A percentile compares a stretch with the other conserved stretches of the same genome.
phyloP scores from a whole-genome alignment of 768 basidiomycete genomes.

The Leccinum fibrillosum region DNA sequence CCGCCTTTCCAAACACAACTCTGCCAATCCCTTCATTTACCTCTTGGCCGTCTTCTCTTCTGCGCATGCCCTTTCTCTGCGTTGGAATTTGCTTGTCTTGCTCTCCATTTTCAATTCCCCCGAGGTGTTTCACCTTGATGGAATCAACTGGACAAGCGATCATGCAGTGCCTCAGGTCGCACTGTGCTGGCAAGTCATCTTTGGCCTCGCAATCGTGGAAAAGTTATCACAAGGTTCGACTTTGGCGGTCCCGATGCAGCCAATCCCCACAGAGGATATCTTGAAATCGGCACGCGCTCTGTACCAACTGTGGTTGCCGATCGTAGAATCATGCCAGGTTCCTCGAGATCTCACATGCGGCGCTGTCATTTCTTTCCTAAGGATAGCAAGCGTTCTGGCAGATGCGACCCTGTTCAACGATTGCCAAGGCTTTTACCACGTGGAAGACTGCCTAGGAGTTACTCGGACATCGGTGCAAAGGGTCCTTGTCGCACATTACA shows the following conservation, averaged over 20 bases:
- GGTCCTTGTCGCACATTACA: slow-evolving; percentile 21
- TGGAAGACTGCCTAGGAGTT: slow-evolving; percentile 21
- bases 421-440: slow-evolving; percentile 34
- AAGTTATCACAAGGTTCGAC: slow-evolving; percentile 16
- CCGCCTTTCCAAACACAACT: not conserved
- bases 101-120: slow-evolving; percentile 33
- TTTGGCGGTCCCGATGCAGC: not conserved
- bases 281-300: slow-evolving; percentile 32
- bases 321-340: slow-evolving; percentile 24
- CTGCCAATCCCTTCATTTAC: not conserved
- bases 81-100: slow-evolving; percentile 43
- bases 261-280: slow-evolving; percentile 8
- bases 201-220: slow-evolving; percentile 40
- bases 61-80: slow-evolving; percentile 25
- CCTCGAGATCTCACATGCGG: slow-evolving; percentile 29
- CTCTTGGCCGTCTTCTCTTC: slow-evolving; percentile 30
- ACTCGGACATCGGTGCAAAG: not conserved
- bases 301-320: slow-evolving; percentile 41
- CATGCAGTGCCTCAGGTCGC: slow-evolving; percentile 3
- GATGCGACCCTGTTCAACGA: slow-evolving; percentile 37
- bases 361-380: slow-evolving; percentile 44
- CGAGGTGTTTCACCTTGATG: not conserved
- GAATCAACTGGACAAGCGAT: not conserved
- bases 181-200: slow-evolving; percentile 40
- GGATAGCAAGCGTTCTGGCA: slow-evolving; percentile 36